Evolutionary conservation across 768 basidiomycete genomes (phyloP), one percentile per base, ranked within the genome.

Genomic region (Nidularia pulvinata): DNA sequence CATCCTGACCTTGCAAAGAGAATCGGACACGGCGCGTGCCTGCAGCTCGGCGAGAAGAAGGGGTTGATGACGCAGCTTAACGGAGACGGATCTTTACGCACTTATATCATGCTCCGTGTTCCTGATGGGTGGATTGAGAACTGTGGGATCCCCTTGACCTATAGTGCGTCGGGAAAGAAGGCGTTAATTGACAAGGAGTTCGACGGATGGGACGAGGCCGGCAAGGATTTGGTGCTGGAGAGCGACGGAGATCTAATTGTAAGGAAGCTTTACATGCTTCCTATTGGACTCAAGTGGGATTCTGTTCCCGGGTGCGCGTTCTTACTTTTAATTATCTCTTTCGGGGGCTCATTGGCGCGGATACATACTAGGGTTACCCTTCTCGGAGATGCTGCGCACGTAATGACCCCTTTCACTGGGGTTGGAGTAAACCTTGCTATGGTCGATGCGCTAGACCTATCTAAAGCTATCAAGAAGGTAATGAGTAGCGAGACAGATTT

Each of bases 41-140:
- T 68, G 55, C 57, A 61, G 32, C 11, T 69, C 32, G 58, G 57
- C 25, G 64, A 66, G 33, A 53, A 51, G 16, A 61, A 62, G 39
- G 61, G 16, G 5, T 44, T 76, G 46, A 49, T 69, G n/a, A 50
- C 63, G 5, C 74, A 75, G 56, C 62, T 62, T 47, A 74, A 72
- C 45, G 48, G 56, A 32, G 51, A 57, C 44, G 56, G 45, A 9
- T 50, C 51, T 14, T 13, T 60, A 7, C 50, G 54, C 16, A 49
- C 55, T 5, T 57, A 60, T 43, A 51, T 33, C 10, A 39, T 48
- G 35, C 37, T 60, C 36, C 34, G 25, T 7, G 49, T 47, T 10
- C 39, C 33, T 6, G 56, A 57, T 48, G 49, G 52, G 16, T 60
- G 59, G 59, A 43, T 48, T 6, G 34, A 47, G n/a, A 54, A 37